phyloP scores from a whole-genome alignment of 1,139 yeast genomes.

The Hyphopichia buzzinii region DNA sequence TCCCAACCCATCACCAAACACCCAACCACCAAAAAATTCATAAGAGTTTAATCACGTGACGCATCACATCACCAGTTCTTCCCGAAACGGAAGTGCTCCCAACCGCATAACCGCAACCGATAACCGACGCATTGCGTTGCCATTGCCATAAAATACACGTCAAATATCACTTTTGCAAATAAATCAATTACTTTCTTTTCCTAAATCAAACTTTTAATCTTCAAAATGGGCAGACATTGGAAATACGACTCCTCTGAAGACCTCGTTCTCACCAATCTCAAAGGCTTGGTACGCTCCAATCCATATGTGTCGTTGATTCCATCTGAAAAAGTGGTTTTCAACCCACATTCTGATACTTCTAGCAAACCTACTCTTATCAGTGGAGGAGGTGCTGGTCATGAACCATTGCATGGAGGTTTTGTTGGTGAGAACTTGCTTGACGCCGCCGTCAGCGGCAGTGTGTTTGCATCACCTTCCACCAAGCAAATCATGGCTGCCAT shows the following conservation, averaged over 20 bases:
- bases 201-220: too few relatives aligned
- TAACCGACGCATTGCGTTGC: too few relatives aligned
- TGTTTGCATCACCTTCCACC: slow-evolving; percentile 91
- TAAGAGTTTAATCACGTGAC: too few relatives aligned
- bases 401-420: slow-evolving; percentile 89
- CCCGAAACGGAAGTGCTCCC: too few relatives aligned
- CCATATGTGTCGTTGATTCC: slow-evolving; percentile 65
- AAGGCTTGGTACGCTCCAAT: slow-evolving; percentile 67
- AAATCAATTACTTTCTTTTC: too few relatives aligned
- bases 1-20: too few relatives aligned
- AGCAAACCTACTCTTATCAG: slow-evolving; percentile 58
- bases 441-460: slow-evolving; percentile 85
- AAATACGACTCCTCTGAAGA: slow-evolving; percentile 46
- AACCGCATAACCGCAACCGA: too few relatives aligned
- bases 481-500: slow-evolving; percentile 78
- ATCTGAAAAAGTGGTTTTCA: slow-evolving; percentile 66
- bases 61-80: too few relatives aligned
- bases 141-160: too few relatives aligned
- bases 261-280: slow-evolving; percentile 61
- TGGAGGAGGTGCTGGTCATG: slow-evolving; percentile 68
- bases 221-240: slow-evolving; percentile 48
- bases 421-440: slow-evolving; percentile 81
- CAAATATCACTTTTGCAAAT: too few relatives aligned
- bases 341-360: slow-evolving; percentile 31
- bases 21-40: too few relatives aligned